A percentile compares a stretch with the other conserved stretches of the same genome.
phyloP scores from a whole-genome alignment of 2,329 filamentous ascomycete genomes.

The Drechslerella dactyloides region DNA sequence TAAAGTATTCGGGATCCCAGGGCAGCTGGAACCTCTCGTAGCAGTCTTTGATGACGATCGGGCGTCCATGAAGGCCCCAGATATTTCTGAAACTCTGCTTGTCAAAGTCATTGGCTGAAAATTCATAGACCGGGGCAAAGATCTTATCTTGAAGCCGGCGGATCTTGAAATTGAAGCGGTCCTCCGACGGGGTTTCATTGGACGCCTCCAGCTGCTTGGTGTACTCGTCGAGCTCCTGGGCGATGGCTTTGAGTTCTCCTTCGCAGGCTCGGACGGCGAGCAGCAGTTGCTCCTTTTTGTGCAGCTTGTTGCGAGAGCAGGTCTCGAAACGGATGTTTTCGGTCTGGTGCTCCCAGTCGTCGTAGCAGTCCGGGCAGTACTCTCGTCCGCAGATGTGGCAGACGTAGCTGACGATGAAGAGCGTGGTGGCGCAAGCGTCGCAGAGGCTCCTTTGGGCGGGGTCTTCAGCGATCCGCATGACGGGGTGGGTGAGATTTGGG shows the following conservation, averaged over 20 bases:
- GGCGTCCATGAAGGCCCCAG: slow-evolving; percentile 53
- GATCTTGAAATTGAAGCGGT: slow-evolving; percentile 21
- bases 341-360: slow-evolving; percentile 51
- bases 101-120: slow-evolving; percentile 33
- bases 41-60: slow-evolving; percentile 54
- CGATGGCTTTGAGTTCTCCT: slow-evolving; percentile 48
- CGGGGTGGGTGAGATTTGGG: slow-evolving; percentile 14
- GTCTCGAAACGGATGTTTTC: slow-evolving; percentile 35
- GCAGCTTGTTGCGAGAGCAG: slow-evolving; percentile 51
- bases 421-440: slow-evolving; percentile 53
- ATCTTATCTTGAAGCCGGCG: slow-evolving; percentile 17
- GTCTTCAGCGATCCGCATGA: slow-evolving; percentile 42
- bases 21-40: slow-evolving; percentile 53
- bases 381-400: slow-evolving; percentile 55
- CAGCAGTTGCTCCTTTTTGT: slow-evolving; percentile 51
- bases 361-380: slow-evolving; percentile 54
- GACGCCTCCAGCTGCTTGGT: not conserved
- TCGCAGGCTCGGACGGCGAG: slow-evolving; percentile 52
- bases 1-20: slow-evolving; percentile 55
- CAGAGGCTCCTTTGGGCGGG: slow-evolving; percentile 51
- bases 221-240: slow-evolving; percentile 42
- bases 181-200: slow-evolving; percentile 6
- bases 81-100: slow-evolving; percentile 52
- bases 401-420: slow-evolving; percentile 54
- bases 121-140: slow-evolving; percentile 52